Conservation (phyloP, 345 rosid species). For the Viola odorata region DNA sequence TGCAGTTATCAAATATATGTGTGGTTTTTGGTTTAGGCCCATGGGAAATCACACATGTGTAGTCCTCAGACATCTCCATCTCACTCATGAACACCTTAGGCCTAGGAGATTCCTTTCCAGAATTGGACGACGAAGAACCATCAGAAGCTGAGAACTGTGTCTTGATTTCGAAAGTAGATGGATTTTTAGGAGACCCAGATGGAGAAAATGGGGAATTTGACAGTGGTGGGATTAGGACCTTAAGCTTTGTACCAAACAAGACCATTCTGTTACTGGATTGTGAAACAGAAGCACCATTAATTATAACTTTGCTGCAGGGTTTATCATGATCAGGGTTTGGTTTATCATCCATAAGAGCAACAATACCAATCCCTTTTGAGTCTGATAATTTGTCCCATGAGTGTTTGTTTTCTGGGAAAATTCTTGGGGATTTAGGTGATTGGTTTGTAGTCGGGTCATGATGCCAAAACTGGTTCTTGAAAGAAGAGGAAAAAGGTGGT, state of each 20-base stretch:
- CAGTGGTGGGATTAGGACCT: constrained; percentile 44
- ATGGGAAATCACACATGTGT: constrained; percentile 66
- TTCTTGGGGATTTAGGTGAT: constrained; percentile 29
- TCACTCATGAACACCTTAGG: constrained; percentile 25
- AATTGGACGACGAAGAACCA: constrained; percentile 23
- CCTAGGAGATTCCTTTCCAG: constrained; percentile 24
- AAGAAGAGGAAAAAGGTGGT: constrained; percentile 25
- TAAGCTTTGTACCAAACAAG: constrained; percentile 46
- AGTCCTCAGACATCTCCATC: constrained; percentile 81
- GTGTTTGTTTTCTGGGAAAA: constrained; percentile 18
- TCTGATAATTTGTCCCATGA: constrained; percentile 25
- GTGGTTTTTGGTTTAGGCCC: constrained; percentile 79
- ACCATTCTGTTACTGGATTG: constrained; percentile 41
- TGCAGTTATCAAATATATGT: constrained; percentile 69
- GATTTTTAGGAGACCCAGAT: constrained; percentile 23
- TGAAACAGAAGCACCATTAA: not conserved
- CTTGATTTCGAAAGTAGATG: constrained; percentile 49
- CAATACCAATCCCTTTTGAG: constrained; percentile 42
- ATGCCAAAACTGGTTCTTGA: constrained; percentile 32
- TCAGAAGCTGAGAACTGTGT: constrained; percentile 24
- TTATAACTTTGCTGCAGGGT: constrained; percentile 8
- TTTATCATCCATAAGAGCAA: constrained; percentile 43
- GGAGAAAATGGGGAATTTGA: constrained; percentile 17
- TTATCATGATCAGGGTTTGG: constrained; percentile 3
- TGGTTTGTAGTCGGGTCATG: constrained; percentile 2